Percentiles rank a stretch among this genome's conserved stretches.
Conservation (phyloP, 2,329 filamentous ascomycete genomes). For the Claviceps fusiformis region DNA sequence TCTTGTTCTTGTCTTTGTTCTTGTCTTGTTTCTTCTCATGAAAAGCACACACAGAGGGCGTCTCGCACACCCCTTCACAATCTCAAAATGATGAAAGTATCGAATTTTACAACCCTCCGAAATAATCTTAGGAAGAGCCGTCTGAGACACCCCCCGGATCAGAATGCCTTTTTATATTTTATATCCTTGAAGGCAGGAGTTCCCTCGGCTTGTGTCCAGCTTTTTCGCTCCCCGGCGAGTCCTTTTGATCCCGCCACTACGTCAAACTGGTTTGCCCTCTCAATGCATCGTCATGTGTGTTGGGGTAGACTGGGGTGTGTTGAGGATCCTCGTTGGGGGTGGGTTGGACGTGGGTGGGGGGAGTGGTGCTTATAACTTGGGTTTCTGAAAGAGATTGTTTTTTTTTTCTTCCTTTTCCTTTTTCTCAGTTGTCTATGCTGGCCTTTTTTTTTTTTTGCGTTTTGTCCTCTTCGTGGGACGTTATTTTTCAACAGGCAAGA, state of each 20-base stretch:
- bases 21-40: background rate
- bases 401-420: background rate
- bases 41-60: background rate
- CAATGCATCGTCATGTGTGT: constrained; percentile 23
- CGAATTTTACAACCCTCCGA: constrained; percentile 23
- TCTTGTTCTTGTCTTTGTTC: background rate
- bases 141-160: constrained; percentile 26
- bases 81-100: constrained; percentile 25
- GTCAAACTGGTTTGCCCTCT: constrained; percentile 10
- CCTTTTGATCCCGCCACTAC: constrained; percentile 8
- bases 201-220: constrained; percentile 9
- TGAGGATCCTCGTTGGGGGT: constrained; percentile 11
- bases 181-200: constrained; percentile 1
- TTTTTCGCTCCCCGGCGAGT: background rate
- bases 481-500: background rate
- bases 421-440: background rate
- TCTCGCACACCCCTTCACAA: background rate
- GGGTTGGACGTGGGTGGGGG: constrained; percentile 22
- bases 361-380: constrained; percentile 32
- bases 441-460: background rate
- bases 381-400: constrained; percentile 28
- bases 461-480: background rate
- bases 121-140: constrained; percentile 31
- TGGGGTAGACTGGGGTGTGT: constrained; percentile 2
- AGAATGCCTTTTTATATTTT: constrained; percentile 1